A percentile compares a stretch with the other conserved stretches of the same genome.
phyloP scores from a whole-genome alignment of 2,329 filamentous ascomycete species.

The Cercospora nicotianae region DNA sequence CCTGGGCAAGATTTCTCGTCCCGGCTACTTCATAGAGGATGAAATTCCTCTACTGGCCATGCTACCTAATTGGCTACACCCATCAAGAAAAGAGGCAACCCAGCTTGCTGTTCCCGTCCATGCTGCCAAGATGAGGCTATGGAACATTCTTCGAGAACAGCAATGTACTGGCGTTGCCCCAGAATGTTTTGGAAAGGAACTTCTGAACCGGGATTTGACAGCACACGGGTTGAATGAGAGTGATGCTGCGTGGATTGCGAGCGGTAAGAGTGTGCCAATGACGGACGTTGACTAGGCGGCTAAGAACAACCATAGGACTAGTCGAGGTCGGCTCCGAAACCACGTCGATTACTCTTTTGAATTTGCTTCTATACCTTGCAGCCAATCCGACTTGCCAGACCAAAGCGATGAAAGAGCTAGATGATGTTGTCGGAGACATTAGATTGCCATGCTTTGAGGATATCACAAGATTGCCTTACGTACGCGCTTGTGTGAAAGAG shows the following conservation, averaged over 20 bases:
- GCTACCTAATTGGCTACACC: not conserved
- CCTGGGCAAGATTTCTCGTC: not conserved
- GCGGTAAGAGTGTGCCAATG: not conserved
- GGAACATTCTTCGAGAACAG: not conserved
- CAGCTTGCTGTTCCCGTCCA: not conserved
- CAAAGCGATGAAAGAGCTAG: constrained; percentile 34
- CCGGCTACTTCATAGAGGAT: not conserved
- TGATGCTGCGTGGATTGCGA: not conserved
- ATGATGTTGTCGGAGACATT: constrained; percentile 27
- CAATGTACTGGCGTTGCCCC: not conserved
- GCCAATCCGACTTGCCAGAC: not conserved
- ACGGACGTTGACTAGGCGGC: not conserved
- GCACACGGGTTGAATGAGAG: not conserved
- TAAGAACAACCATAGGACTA: not conserved
- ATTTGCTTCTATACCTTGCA: constrained; percentile 11
- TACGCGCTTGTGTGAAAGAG: constrained; percentile 35
- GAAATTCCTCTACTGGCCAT: not conserved
- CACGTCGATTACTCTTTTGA: constrained; percentile 11
- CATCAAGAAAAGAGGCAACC: not conserved
- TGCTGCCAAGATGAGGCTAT: not conserved
- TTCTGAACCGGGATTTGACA: not conserved
- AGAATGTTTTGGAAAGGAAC: not conserved
- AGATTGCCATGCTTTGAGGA: constrained; percentile 33
- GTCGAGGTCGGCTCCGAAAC: constrained; percentile 14
- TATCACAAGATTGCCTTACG: constrained; percentile 31